Base-by-base conservation (phyloP, 1,139 yeast genomes). In the Magnusiomyces magnusii region DNA sequence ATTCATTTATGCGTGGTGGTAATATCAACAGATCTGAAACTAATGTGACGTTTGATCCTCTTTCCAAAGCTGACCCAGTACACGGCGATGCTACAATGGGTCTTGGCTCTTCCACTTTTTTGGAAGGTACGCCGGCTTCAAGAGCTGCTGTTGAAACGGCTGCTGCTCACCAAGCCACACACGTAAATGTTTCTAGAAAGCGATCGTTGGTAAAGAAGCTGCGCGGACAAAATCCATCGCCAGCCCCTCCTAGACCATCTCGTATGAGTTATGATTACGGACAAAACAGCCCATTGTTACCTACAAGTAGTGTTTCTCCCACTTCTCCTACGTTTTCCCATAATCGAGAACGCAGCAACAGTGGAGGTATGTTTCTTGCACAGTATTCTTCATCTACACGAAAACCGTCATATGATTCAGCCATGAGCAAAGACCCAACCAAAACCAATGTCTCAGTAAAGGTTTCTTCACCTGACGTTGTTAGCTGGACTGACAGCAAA, bases 101-200 rank as follows among this genome's bases (percentile, higher is more conserved):
- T 1, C 79, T 93, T 56, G 99, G 99, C 2, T 82, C 95, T 1
- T 66, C 96, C 1, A 93, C 99, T 0, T 93, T 93, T 71, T 73
- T 93, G 64, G 98, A 93, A 71, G 99, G 99, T 47, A 95, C 98
- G 0, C 98, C 98, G 19, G 99, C 97, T 2, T 85, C 96, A 34
- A 75, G 76, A 21, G 75, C 73, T 5, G 79, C 82, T 19, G 73
- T 75, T 39, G 68, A 67, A 54, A 75, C 76, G 57, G 77, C 76
- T 31, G 69, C 72, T 10, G 44, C 44, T 15, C 44, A 39, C 7
- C 44, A 39, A 39, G 44, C 44, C 62, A 68, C 57, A 55, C 71
- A 58, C 21, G 60, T 62, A 10, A 66, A 66, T 1, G 61, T 72
- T 47, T 70, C 72, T 9, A 61, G 75, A 50, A 88, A 87, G 73